These are phyloP conservation scores for Colletotrichum sojae DNA, from an alignment of 2,329 filamentous ascomycete genomes.

Conservation along the genomic window DNA sequence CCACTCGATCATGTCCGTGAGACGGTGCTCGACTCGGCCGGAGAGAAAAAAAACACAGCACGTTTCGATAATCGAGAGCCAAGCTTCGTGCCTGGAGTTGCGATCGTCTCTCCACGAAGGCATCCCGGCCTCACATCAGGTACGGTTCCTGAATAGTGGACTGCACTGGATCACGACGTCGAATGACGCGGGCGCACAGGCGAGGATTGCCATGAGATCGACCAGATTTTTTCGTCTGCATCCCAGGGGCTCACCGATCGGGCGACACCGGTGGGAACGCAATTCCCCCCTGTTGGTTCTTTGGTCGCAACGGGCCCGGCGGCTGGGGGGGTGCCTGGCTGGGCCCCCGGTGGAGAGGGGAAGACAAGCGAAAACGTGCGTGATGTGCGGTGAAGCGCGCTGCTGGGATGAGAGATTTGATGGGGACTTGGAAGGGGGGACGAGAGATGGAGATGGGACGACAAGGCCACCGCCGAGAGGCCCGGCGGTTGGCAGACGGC, in stretches of 20 bases:
- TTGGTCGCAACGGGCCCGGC: constrained; percentile 17
- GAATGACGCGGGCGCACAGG: constrained; percentile 7
- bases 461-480: constrained; percentile 24
- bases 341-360: constrained; percentile 16
- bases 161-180: neutral
- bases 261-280: constrained; percentile 15
- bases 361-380: constrained; percentile 3
- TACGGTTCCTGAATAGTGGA: constrained; percentile 11
- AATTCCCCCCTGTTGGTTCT: constrained; percentile 12
- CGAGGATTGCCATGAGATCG: constrained; percentile 36
- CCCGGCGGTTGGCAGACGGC: constrained; percentile 26
- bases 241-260: constrained; percentile 18
- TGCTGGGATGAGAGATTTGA: constrained; percentile 24
- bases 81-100: constrained; percentile 23
- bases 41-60: neutral
- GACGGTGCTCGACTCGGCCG: constrained; percentile 12
- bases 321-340: constrained; percentile 12
- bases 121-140: constrained; percentile 26
- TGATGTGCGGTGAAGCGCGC: constrained; percentile 38
- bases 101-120: constrained; percentile 30
- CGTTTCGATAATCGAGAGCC: constrained; percentile 12
- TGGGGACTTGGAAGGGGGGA: neutral
- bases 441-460: constrained; percentile 4
- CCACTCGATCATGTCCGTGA: neutral
- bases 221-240: constrained; percentile 13